Evolutionary conservation across 1,284 basidiomycete genomes (phyloP).

Genomic region (Puccinia polysora): DNA sequence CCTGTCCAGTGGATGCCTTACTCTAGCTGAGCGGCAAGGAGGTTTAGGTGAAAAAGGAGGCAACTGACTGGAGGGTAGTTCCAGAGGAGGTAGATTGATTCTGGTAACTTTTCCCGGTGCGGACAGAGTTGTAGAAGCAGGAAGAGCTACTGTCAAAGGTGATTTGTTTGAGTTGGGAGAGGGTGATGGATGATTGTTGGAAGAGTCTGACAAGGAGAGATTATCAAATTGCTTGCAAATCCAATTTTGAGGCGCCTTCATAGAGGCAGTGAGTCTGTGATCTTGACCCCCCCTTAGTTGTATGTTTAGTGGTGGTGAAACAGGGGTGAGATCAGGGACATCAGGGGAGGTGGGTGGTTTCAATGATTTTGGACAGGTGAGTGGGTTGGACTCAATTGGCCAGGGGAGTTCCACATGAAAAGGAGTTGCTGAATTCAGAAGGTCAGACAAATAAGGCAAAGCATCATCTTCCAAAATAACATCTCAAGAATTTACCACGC

Average conservation of each 20-base stretch:
- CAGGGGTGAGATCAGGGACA: too few relatives aligned
- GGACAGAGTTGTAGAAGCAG: not conserved
- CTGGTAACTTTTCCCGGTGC: not conserved
- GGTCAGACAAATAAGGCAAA: not conserved
- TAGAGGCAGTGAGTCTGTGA: not conserved
- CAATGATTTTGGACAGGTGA: too few relatives aligned
- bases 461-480: slow-evolving; percentile 3
- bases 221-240: not conserved
- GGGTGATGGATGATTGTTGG: not conserved
- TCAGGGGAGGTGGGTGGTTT: too few relatives aligned
- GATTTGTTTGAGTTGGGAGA: not conserved
- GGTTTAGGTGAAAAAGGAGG: too few relatives aligned
- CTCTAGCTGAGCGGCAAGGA: not conserved
- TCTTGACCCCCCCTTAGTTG: too few relatives aligned
- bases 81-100: too few relatives aligned
- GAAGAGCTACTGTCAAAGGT: not conserved
- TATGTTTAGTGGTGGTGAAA: too few relatives aligned
- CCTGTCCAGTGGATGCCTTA: not conserved
- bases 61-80: too few relatives aligned
- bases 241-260: not conserved
- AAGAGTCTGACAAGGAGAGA: not conserved
- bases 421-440: not conserved
- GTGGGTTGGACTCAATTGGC: not conserved
- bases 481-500: not conserved
- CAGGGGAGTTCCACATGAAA: not conserved